Evolutionary conservation across 495 filamentous ascomycete species (phyloP).

Genomic region (Penicillium nucicola): DNA sequence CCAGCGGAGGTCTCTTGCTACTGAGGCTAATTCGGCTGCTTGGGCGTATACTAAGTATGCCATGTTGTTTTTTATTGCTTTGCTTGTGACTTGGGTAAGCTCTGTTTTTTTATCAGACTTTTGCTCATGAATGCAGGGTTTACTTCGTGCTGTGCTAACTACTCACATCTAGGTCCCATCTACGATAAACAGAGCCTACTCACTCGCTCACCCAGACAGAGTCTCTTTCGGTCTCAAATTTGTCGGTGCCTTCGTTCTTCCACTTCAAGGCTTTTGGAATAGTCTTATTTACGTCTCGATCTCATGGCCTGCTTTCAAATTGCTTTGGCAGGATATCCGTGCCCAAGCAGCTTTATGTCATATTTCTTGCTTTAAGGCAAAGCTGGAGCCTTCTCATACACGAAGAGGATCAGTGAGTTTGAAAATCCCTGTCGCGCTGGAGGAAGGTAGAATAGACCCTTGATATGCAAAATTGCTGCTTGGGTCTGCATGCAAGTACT

Average conservation of each 20-base stretch:
- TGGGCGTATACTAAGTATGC: slow-evolving; percentile 84
- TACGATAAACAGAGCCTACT: slow-evolving; percentile 73
- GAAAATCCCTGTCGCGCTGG: neutral
- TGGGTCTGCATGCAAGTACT: neutral
- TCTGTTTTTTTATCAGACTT: no score
- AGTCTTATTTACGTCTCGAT: slow-evolving; percentile 74
- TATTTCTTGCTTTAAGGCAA: neutral
- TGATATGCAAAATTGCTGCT: neutral
- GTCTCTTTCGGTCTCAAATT: slow-evolving; percentile 62
- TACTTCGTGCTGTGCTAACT: neutral
- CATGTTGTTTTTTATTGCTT: slow-evolving; percentile 78
- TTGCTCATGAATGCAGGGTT: slow-evolving; percentile 3
- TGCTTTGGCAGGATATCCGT: slow-evolving; percentile 13
- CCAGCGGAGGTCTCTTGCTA: slow-evolving; percentile 16
- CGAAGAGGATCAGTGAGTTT: neutral
- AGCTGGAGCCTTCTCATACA: neutral
- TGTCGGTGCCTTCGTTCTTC: slow-evolving; percentile 70
- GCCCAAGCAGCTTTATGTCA: neutral
- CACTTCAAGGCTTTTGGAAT: slow-evolving; percentile 88
- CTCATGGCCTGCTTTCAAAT: slow-evolving; percentile 37
- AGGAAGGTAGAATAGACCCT: neutral
- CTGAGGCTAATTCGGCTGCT: slow-evolving; percentile 40
- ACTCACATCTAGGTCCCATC: slow-evolving; percentile 58
- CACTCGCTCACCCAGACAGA: slow-evolving; percentile 52
- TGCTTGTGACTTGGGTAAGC: slow-evolving; percentile 75